Conservation (phyloP, 2,329 filamentous ascomycete genomes). For the Talaromyces pinophilus region DNA sequence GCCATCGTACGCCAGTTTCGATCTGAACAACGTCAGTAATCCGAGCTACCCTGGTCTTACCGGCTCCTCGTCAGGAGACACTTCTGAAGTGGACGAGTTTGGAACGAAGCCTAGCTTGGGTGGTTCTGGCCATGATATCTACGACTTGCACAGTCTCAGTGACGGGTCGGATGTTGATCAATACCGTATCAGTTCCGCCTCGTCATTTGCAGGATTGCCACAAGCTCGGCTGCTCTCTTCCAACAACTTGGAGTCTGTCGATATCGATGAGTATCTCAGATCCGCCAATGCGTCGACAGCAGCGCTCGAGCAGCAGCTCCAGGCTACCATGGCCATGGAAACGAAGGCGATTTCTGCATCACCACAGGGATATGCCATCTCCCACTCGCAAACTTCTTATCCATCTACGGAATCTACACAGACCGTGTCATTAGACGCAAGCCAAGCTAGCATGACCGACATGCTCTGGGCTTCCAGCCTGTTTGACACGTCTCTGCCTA, state of each 20-base stretch:
- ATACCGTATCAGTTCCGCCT: constrained; percentile 45
- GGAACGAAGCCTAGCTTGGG: constrained; percentile 36
- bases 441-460: constrained; percentile 34
- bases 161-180: constrained; percentile 46
- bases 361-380: constrained; percentile 35
- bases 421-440: constrained; percentile 21
- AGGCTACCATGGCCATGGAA: constrained; percentile 41
- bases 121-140: constrained; percentile 34
- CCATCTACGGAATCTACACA: constrained; percentile 28
- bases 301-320: constrained; percentile 43
- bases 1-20: constrained; percentile 50
- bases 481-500: constrained; percentile 30
- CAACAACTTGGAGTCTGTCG: constrained; percentile 43
- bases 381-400: constrained; percentile 28
- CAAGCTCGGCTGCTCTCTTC: constrained; percentile 45
- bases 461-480: constrained; percentile 38
- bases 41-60: constrained; percentile 43
- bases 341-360: constrained; percentile 35
- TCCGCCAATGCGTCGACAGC: constrained; percentile 44
- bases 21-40: constrained; percentile 43
- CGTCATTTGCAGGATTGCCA: constrained; percentile 45
- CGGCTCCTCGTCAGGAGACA: constrained; percentile 52
- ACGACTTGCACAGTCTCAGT: constrained; percentile 45
- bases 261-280: constrained; percentile 49
- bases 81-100: constrained; percentile 52